These are phyloP conservation scores for Beauveria bassiana DNA, from an alignment of 2,329 filamentous ascomycete genomes.

Conservation along the genomic window DNA sequence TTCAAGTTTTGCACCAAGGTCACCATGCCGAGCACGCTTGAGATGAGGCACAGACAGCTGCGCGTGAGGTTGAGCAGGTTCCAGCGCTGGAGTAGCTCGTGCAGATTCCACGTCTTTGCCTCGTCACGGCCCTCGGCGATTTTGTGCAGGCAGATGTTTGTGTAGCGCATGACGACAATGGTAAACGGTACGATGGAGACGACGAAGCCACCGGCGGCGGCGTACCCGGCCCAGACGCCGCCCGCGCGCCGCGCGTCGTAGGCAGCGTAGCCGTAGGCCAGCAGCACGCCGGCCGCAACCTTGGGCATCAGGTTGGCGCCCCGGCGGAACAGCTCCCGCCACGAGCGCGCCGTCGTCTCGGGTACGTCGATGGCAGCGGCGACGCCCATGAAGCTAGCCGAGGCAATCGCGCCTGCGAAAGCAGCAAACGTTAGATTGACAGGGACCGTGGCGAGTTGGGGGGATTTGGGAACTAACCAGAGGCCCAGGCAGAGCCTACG, in stretches of 20 bases:
- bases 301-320: constrained; percentile 31
- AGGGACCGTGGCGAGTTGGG: not conserved
- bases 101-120: constrained; percentile 11
- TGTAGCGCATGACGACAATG: constrained; percentile 27
- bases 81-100: constrained; percentile 18
- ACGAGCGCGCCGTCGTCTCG: constrained; percentile 24
- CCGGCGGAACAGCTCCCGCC: constrained; percentile 30
- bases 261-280: constrained; percentile 28
- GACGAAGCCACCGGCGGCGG: constrained; percentile 24
- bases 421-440: too few relatives aligned
- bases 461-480: constrained; percentile 21
- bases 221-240: constrained; percentile 26
- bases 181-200: constrained; percentile 34
- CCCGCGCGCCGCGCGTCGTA: constrained; percentile 23
- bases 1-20: constrained; percentile 8
- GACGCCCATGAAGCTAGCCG: constrained; percentile 28
- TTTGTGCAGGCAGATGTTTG: constrained; percentile 26
- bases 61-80: constrained; percentile 22
- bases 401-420: constrained; percentile 27
- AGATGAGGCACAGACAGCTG: constrained; percentile 24
- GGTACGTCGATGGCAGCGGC: constrained; percentile 24
- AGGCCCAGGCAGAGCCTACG: constrained; percentile 29
- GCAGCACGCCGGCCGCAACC: constrained; percentile 23
- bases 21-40: constrained; percentile 17
- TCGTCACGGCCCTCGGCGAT: constrained; percentile 16